These are phyloP conservation scores for Neopestalotiopsis sp. DNA, from an alignment of 2,329 filamentous ascomycete species.

Conservation along the genomic window DNA sequence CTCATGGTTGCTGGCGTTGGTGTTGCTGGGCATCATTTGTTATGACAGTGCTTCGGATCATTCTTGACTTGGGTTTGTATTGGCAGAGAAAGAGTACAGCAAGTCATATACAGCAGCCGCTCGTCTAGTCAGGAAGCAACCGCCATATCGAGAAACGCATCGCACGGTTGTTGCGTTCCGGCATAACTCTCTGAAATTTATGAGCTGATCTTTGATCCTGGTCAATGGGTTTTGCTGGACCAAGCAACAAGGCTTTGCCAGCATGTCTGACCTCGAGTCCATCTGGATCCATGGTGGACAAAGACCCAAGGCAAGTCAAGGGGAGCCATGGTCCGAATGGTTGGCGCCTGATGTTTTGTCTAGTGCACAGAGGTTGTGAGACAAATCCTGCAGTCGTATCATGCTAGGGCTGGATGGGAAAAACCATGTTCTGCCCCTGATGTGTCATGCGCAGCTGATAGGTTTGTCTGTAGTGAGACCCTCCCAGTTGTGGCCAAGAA, in stretches of 20 bases:
- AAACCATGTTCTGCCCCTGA: background rate
- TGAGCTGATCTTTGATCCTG: background rate
- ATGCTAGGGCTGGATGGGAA: background rate
- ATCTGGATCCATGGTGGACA: background rate
- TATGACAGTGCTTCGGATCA: background rate
- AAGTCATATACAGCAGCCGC: background rate
- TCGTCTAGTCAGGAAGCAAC: background rate
- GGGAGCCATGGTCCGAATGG: background rate
- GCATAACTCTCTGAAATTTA: background rate
- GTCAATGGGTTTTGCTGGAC: background rate
- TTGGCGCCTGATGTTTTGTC: background rate
- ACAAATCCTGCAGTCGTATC: background rate
- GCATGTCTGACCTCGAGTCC: background rate
- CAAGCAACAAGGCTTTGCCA: background rate
- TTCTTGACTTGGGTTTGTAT: background rate
- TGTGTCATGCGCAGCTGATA: background rate
- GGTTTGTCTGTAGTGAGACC: background rate
- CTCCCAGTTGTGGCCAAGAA: background rate
- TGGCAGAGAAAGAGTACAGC: background rate
- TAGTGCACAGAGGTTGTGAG: background rate
- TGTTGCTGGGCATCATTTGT: background rate
- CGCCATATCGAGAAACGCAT: background rate
- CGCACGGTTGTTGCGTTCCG: background rate
- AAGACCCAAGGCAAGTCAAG: background rate
- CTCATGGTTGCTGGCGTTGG: slow-evolving; percentile 28